Conservation (phyloP, 2,329 filamentous ascomycete genomes). For the Clarireedia paspali region DNA sequence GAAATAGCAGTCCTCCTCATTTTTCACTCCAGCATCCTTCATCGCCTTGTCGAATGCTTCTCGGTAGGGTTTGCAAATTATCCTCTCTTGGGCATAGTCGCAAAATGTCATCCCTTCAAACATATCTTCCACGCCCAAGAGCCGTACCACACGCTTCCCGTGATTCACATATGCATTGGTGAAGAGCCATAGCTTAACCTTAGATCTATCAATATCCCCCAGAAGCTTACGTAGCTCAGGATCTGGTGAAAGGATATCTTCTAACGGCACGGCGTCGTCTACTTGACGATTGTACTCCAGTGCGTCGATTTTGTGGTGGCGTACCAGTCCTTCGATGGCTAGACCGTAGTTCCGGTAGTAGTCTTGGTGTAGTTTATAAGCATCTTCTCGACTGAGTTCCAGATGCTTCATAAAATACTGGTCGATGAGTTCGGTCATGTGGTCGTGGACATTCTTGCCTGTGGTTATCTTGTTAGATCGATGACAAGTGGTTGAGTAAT, state of each 20-base stretch:
- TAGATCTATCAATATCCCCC: constrained; percentile 71
- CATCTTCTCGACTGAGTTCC: constrained; percentile 65
- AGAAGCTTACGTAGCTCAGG: constrained; percentile 67
- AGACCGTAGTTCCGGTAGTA: constrained; percentile 96
- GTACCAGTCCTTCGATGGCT: constrained; percentile 90
- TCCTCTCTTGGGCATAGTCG: constrained; percentile 66
- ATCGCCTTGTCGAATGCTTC: constrained; percentile 88
- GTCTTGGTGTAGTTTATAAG: constrained; percentile 75
- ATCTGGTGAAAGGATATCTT: constrained; percentile 74
- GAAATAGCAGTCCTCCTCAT: constrained; percentile 74
- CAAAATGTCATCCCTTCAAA: constrained; percentile 96
- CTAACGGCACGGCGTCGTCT: constrained; percentile 86
- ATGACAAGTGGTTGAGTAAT: background rate
- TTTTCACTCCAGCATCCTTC: constrained; percentile 66
- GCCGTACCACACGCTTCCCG: constrained; percentile 68
- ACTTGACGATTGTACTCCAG: constrained; percentile 92
- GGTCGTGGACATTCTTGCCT: constrained; percentile 75
- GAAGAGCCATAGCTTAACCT: constrained; percentile 87
- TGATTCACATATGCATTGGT: constrained; percentile 95
- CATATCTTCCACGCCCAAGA: constrained; percentile 76
- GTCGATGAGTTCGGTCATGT: constrained; percentile 78
- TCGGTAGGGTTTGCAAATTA: constrained; percentile 80
- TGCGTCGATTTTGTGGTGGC: constrained; percentile 91
- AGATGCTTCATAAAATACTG: constrained; percentile 54
- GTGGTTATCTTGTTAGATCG: background rate